These are phyloP conservation scores for Starmerella sirachaensis DNA, from an alignment of 805 yeast species.

Conservation along the genomic window DNA sequence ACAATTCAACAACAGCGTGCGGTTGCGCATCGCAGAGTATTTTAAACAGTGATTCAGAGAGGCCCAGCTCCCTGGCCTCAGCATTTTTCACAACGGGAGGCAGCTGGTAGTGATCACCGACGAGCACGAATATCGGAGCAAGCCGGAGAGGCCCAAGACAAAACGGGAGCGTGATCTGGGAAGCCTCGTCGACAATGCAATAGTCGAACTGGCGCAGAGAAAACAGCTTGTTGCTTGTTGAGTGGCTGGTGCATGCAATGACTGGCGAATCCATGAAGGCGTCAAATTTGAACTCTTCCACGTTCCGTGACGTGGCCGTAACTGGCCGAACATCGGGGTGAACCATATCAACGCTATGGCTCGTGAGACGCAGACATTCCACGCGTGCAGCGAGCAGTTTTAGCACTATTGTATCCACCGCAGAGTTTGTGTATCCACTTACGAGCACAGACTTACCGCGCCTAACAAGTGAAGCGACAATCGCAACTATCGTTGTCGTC, in stretches of 20 bases:
- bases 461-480: constrained; percentile 49
- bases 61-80: constrained; percentile 50
- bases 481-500: constrained; percentile 74
- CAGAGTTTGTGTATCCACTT: constrained; percentile 86
- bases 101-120: constrained; percentile 92
- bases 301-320: constrained; percentile 1
- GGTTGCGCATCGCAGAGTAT: constrained; percentile 64
- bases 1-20: constrained; percentile 57
- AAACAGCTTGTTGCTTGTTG: constrained; percentile 55
- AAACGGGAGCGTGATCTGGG: constrained; percentile 85
- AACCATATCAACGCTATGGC: constrained; percentile 32
- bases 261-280: constrained; percentile 44
- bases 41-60: constrained; percentile 68
- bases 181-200: constrained; percentile 93
- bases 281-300: constrained; percentile 1
- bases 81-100: constrained; percentile 75
- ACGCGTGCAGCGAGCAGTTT: constrained; percentile 45
- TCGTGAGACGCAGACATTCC: constrained; percentile 58
- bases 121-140: constrained; percentile 70
- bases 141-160: constrained; percentile 77
- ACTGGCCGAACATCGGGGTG: constrained; percentile 50
- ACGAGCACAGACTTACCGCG: constrained; percentile 58
- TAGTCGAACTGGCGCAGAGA: constrained; percentile 60
- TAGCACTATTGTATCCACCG: constrained; percentile 81
- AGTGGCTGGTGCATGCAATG: constrained; percentile 82